phyloP scores from a whole-genome alignment of 140 eudicot species.

The Anethum foeniculum region DNA sequence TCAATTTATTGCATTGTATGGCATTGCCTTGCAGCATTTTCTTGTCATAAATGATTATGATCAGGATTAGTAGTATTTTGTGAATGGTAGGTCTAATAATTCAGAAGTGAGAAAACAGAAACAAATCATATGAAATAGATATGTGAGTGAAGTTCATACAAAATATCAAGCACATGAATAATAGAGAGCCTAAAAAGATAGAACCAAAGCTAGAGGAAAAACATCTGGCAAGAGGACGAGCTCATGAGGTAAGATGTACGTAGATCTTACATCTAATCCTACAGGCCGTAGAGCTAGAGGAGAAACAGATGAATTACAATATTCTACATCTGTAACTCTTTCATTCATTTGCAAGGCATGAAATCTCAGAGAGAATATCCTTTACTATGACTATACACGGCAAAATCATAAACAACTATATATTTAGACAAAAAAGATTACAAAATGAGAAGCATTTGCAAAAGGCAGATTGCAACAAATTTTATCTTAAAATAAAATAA shows the following conservation, averaged over 20 bases:
- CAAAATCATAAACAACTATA: background rate
- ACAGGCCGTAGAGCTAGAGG: background rate
- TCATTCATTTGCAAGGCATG: background rate
- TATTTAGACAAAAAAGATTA: background rate
- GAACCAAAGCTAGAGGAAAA: background rate
- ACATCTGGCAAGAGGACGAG: background rate
- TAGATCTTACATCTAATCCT: background rate
- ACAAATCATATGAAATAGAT: no score
- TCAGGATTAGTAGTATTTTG: background rate
- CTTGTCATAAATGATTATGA: background rate
- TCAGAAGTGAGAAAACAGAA: background rate
- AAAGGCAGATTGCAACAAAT: constrained; percentile 4
- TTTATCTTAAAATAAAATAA: constrained; percentile 12
- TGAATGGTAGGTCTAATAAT: background rate
- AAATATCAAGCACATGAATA: background rate
- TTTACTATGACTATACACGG: background rate
- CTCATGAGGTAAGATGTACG: background rate
- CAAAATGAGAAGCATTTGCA: background rate
- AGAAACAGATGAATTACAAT: background rate
- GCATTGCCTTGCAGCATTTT: background rate
- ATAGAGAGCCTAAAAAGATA: background rate
- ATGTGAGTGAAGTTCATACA: background rate
- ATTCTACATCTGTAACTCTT: background rate
- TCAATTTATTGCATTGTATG: background rate
- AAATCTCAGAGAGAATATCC: background rate